Base-by-base conservation (phyloP, 2,329 filamentous ascomycete species). In the Ophiostoma quercus region DNA sequence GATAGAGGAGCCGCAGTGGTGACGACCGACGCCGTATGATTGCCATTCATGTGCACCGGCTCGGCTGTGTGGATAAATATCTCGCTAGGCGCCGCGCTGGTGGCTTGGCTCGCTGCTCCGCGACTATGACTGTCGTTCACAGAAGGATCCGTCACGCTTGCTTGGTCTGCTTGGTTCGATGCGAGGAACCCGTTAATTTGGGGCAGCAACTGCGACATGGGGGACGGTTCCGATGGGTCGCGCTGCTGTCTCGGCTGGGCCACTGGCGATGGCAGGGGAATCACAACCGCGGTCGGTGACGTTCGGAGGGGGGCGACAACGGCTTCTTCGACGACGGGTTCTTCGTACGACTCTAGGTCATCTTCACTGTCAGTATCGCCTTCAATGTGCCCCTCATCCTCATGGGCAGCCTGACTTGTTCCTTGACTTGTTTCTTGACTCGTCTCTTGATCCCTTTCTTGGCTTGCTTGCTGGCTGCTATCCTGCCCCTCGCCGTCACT, bases 41-140 rank as follows among this genome's bases (percentile, higher is more conserved):
- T 66, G 63, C 63, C 63, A 29, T 66, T 66, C 3, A 43, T 39
- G 2, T 51, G 65, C 25, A 71, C 62, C 2, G 69, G 69, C 63
- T 71, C 69, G 5, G 67, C 67, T 63, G 39, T 29, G 11, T 68
- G 69, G 43, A 70, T 16, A 51, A 62, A 66, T 8, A 29, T 47
- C 60, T 68, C 69, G 32, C 65, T 70, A 11, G 34, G 32, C 8
- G 69, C 54, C 41, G 54, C 51, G 47, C 67, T 62, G 9, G 69
- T 67, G 16, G 63, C 22, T 62, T 66, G 43, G 37, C 62, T 70
- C 41, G 34, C 32, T 22, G 14, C 57, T 32, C 51, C 66, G 22
- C 8, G n/a, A 4, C 47, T 57, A n/a, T 29, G 32, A 32, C 41
- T 3, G 63, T 47, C 14, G 39, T 22, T 25, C 9, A 25, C 11